phyloP scores from a whole-genome alignment of 2,329 filamentous ascomycete species.

The Pestalotiopsis sp. region DNA sequence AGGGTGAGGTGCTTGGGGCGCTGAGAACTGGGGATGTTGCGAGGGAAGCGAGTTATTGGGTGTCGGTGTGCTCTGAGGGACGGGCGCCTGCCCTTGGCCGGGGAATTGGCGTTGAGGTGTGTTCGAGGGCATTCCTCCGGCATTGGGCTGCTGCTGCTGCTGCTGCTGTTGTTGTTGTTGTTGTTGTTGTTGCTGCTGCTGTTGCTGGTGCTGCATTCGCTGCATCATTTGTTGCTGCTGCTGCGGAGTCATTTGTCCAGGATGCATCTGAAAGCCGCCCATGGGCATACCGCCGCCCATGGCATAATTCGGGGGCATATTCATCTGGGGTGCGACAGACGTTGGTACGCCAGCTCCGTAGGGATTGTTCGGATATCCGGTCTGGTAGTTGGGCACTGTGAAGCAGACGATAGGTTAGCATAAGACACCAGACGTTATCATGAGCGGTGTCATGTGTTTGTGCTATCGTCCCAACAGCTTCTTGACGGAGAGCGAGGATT shows the following conservation, averaged over 20 bases:
- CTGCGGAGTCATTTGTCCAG: slow-evolving; percentile 47
- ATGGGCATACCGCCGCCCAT: slow-evolving; percentile 54
- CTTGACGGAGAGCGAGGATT: slow-evolving; percentile 10
- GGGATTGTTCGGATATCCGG: slow-evolving; percentile 59
- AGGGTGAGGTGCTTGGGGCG: slow-evolving; percentile 34
- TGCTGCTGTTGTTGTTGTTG: slow-evolving; percentile 17
- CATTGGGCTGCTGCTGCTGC: slow-evolving; percentile 37
- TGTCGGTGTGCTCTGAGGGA: slow-evolving; percentile 36
- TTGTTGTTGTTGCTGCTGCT: slow-evolving; percentile 26
- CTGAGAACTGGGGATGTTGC: slow-evolving; percentile 35
- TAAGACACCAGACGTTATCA: slow-evolving; percentile 9
- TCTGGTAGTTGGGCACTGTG: slow-evolving; percentile 57
- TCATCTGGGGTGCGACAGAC: slow-evolving; percentile 51
- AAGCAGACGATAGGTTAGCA: slow-evolving; percentile 24
- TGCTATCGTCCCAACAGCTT: slow-evolving; percentile 11
- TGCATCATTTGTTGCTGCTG: slow-evolving; percentile 34
- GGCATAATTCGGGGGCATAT: slow-evolving; percentile 56
- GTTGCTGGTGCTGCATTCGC: slow-evolving; percentile 22
- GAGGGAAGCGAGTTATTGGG: slow-evolving; percentile 36
- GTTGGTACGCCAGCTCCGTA: slow-evolving; percentile 57
- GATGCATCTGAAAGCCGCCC: slow-evolving; percentile 59
- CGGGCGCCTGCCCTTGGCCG: slow-evolving; percentile 23
- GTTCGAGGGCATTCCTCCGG: slow-evolving; percentile 34
- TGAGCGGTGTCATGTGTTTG: slow-evolving; percentile 8
- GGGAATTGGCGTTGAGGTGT: slow-evolving; percentile 41